Conservation (phyloP, 352 stramenopile genomes). For the Nothophytophthora sp. region DNA sequence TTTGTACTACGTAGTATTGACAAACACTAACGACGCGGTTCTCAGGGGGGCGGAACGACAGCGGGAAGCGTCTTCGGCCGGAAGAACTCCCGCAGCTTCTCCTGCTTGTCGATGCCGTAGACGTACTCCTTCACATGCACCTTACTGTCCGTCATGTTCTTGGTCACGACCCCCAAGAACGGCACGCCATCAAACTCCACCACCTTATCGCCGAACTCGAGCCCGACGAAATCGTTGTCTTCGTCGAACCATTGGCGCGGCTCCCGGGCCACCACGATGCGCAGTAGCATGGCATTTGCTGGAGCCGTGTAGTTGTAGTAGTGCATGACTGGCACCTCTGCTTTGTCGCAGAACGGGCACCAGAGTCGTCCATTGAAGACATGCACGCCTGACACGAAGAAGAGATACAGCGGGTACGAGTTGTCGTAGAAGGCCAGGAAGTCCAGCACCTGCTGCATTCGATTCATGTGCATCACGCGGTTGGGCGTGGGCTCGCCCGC, state of each 20-base stretch:
- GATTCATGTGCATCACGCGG: constrained; percentile 47
- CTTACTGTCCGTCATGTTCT: constrained; percentile 41
- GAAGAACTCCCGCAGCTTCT: constrained; percentile 49
- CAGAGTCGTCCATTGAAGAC: constrained; percentile 79
- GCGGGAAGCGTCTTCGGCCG: constrained; percentile 15
- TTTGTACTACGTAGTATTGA: too few species aligned
- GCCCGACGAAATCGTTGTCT: constrained; percentile 68
- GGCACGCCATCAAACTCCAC: constrained; percentile 62
- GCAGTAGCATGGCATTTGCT: constrained; percentile 52
- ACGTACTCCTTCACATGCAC: constrained; percentile 46
- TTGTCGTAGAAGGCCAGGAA: constrained; percentile 65
- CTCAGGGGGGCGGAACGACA: too few species aligned
- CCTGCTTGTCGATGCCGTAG: constrained; percentile 41
- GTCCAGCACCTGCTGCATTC: constrained; percentile 40
- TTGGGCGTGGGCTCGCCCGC: constrained; percentile 45
- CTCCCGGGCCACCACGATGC: constrained; percentile 58
- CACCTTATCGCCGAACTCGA: constrained; percentile 58
- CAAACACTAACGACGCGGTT: too few species aligned
- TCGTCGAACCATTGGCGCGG: constrained; percentile 72
- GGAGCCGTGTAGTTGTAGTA: constrained; percentile 80
- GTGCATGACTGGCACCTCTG: constrained; percentile 69
- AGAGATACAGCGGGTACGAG: constrained; percentile 75
- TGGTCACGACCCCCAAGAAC: constrained; percentile 55
- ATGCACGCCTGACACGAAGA: constrained; percentile 74
- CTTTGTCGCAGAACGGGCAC: constrained; percentile 81